Conservation (phyloP, 257 asterid genomes). For the Fraxinus americana region DNA sequence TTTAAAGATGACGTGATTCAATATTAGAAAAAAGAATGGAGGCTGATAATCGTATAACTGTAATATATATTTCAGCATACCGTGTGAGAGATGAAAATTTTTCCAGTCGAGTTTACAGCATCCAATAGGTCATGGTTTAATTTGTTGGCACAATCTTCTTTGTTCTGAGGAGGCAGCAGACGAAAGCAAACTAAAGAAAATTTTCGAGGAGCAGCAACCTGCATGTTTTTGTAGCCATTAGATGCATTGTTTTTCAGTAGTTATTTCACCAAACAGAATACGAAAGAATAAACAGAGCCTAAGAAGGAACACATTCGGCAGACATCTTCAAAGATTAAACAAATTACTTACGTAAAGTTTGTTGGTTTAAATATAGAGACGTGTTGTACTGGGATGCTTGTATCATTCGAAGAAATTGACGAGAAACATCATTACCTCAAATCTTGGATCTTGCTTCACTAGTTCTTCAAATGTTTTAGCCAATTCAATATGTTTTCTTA, state of each 20-base stretch:
- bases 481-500: constrained; percentile 75
- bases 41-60: not conserved
- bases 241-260: not conserved
- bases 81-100: constrained; percentile 84
- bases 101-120: constrained; percentile 79
- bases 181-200: constrained; percentile 88
- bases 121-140: constrained; percentile 71
- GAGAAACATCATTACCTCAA: constrained; percentile 59
- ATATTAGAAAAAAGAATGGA: not conserved
- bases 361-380: not conserved
- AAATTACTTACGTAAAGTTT: not conserved
- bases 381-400: not conserved
- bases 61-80: constrained; percentile 38
- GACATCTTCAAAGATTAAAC: not conserved
- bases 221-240: constrained; percentile 25
- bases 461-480: constrained; percentile 74
- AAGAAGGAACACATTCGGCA: not conserved
- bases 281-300: not conserved
- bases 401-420: not conserved
- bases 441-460: constrained; percentile 73
- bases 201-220: constrained; percentile 73
- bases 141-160: constrained; percentile 49
- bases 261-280: not conserved
- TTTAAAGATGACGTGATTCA: not conserved
- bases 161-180: constrained; percentile 45